A percentile compares a stretch with the other conserved stretches of the same genome.
phyloP scores from a whole-genome alignment of 345 rosid species.

The Eutrema yunnanense region DNA sequence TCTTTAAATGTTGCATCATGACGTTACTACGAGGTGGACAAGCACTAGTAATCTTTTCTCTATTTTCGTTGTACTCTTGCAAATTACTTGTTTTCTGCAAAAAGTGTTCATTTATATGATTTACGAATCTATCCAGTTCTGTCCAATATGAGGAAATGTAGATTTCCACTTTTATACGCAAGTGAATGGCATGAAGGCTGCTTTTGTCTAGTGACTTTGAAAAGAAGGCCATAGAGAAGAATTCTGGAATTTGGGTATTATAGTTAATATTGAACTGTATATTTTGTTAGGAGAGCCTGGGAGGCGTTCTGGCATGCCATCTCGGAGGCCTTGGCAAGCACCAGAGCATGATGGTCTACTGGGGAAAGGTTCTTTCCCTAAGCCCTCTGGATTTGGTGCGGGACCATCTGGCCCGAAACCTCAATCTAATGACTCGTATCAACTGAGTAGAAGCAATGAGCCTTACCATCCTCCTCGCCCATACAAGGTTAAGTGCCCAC shows the following conservation, averaged over 20 bases:
- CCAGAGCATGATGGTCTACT: constrained; percentile 97
- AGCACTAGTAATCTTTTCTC: constrained; percentile 8
- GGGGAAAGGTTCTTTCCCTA: constrained; percentile 91
- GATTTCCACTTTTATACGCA: neutral
- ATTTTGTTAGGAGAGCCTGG: constrained; percentile 52
- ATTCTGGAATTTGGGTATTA: neutral
- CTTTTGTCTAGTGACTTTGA: constrained; percentile 6
- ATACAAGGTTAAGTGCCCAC: constrained; percentile 57
- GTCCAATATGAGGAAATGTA: neutral
- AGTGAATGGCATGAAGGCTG: neutral
- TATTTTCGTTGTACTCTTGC: neutral
- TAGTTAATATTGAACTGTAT: constrained; percentile 2
- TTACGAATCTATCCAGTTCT: constrained; percentile 2
- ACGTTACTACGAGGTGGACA: constrained; percentile 8
- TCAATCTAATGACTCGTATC: constrained; percentile 61
- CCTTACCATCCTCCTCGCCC: constrained; percentile 98
- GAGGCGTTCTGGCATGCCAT: constrained; percentile 56
- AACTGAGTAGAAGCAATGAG: constrained; percentile 58
- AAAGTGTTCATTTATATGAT: neutral
- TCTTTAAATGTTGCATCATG: constrained; percentile 16
- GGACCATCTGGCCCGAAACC: constrained; percentile 58
- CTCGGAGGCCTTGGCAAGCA: constrained; percentile 75
- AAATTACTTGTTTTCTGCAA: neutral
- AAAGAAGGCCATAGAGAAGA: neutral
- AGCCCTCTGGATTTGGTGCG: constrained; percentile 60